Conservation (phyloP, 2,329 filamentous ascomycete species). For the Bipolaris zeicola region DNA sequence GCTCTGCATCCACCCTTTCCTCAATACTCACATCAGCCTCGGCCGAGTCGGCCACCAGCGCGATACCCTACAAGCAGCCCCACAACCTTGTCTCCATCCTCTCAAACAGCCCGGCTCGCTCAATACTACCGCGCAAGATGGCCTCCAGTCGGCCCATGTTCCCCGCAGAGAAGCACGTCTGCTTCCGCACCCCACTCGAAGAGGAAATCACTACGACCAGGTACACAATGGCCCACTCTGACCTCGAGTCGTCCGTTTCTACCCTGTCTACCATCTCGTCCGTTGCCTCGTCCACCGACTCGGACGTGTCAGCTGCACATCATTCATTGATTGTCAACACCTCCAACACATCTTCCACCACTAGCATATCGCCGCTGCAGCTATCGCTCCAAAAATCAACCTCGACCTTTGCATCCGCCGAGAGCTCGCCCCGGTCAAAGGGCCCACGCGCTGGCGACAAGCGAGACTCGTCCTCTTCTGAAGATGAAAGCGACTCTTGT, state of each 20-base stretch:
- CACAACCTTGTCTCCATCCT: slow-evolving; percentile 55
- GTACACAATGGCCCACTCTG: slow-evolving; percentile 62
- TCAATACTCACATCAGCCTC: slow-evolving; percentile 50
- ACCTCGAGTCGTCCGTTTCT: slow-evolving; percentile 54
- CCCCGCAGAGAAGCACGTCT: slow-evolving; percentile 62
- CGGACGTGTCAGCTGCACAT: slow-evolving; percentile 21
- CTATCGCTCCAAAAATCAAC: slow-evolving; percentile 12
- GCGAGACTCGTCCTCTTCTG: slow-evolving; percentile 51
- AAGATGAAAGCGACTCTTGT: slow-evolving; percentile 56
- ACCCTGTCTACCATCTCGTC: slow-evolving; percentile 37
- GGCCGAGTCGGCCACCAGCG: slow-evolving; percentile 44
- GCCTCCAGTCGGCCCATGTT: slow-evolving; percentile 55
- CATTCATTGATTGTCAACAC: slow-evolving; percentile 18
- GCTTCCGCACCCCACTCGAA: slow-evolving; percentile 61
- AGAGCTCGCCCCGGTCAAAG: slow-evolving; percentile 32
- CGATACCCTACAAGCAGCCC: slow-evolving; percentile 54
- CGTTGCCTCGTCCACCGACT: slow-evolving; percentile 14
- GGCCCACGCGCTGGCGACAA: slow-evolving; percentile 48
- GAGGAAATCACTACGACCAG: slow-evolving; percentile 64
- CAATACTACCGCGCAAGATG: slow-evolving; percentile 47
- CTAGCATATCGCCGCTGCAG: slow-evolving; percentile 21
- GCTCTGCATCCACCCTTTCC: slow-evolving; percentile 47
- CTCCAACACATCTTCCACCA: slow-evolving; percentile 19
- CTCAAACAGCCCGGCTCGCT: slow-evolving; percentile 51
- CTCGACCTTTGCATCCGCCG: slow-evolving; percentile 27